Conservation (phyloP, 257 asterid species). For the Avicennia marina region DNA sequence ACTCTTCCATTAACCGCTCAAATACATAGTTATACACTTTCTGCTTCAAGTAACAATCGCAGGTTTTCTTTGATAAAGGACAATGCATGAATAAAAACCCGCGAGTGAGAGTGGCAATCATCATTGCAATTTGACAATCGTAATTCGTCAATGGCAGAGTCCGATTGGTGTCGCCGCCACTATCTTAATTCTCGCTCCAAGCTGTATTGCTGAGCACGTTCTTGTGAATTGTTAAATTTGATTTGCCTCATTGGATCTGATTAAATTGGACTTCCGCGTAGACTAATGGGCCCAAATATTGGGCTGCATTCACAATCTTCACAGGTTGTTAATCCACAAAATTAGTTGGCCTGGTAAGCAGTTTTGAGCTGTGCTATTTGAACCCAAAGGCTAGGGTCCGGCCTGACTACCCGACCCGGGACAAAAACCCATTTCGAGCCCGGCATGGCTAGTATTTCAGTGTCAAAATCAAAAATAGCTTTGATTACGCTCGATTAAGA, state of each 20-base stretch:
- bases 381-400: too few species aligned
- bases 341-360: too few species aligned
- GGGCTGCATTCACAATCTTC: background rate
- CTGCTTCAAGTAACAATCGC: too few species aligned
- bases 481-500: too few species aligned
- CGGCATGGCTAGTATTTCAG: too few species aligned
- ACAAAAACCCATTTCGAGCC: too few species aligned
- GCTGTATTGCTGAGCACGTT: background rate
- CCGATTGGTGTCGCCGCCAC: slow-evolving; percentile 1
- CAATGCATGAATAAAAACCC: background rate
- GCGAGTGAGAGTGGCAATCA: background rate
- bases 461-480: too few species aligned
- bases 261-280: background rate
- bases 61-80: background rate
- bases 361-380: too few species aligned
- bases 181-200: slow-evolving; percentile 16
- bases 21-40: background rate
- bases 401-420: too few species aligned
- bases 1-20: slow-evolving; percentile 15
- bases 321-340: too few species aligned
- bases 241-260: background rate
- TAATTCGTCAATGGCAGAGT: slow-evolving; percentile 12
- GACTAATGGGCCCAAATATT: background rate
- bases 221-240: background rate
- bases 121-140: background rate